These are phyloP conservation scores for Aspergillus oerlinghausenensis DNA, from an alignment of 2,329 filamentous ascomycete species.

Conservation along the genomic window DNA sequence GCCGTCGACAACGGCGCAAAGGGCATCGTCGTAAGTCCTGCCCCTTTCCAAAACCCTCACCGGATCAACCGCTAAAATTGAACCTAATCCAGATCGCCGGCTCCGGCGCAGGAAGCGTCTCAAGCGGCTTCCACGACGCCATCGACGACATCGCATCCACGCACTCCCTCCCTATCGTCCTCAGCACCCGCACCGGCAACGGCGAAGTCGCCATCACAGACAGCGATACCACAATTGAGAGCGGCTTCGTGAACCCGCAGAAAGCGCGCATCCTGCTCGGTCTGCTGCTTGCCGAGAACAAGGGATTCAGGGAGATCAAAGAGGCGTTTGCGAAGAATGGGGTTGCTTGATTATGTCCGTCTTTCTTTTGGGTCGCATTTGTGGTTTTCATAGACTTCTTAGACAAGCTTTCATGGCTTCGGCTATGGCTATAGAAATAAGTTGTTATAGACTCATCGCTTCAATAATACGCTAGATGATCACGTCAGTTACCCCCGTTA, in stretches of 20 bases:
- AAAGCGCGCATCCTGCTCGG: slow-evolving; percentile 17
- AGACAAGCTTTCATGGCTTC: not conserved
- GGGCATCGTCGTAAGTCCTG: slow-evolving; percentile 20
- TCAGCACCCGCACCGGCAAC: slow-evolving; percentile 21
- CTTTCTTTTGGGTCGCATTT: no score
- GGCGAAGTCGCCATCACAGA: slow-evolving; percentile 21
- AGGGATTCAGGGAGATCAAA: slow-evolving; percentile 8
- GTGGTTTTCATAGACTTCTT: not conserved
- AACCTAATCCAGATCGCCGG: slow-evolving; percentile 15
- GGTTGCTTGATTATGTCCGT: not conserved
- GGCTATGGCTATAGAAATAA: not conserved
- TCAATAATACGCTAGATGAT: not conserved
- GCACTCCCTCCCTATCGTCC: slow-evolving; percentile 17
- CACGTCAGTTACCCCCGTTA: not conserved
- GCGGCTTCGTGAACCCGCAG: slow-evolving; percentile 17
- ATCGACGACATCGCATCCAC: slow-evolving; percentile 13
- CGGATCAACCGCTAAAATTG: not conserved
- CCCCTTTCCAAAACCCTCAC: not conserved
- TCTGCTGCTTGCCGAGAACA: slow-evolving; percentile 12
- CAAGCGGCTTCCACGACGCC: slow-evolving; percentile 11
- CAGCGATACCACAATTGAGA: slow-evolving; percentile 14
- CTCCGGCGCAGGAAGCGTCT: slow-evolving; percentile 20
- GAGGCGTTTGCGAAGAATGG: slow-evolving; percentile 7
- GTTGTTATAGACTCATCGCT: not conserved
- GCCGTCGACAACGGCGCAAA: slow-evolving; percentile 20